A percentile compares a stretch with the other conserved stretches of the same genome.
Conservation (phyloP, 441 rosid species). For the Eruca vesicaria region DNA sequence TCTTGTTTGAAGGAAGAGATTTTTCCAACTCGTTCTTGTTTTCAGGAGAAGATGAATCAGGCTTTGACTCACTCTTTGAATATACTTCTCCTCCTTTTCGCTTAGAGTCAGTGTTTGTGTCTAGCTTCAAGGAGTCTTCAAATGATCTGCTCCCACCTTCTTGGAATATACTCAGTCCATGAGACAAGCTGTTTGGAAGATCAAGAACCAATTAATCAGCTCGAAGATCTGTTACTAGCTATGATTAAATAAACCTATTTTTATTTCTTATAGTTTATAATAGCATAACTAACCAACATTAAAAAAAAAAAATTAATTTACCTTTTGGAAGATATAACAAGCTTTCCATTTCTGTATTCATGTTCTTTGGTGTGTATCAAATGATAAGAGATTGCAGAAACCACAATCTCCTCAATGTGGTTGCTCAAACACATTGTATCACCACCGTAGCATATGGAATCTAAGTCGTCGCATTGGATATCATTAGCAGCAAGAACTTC, state of each 20-base stretch:
- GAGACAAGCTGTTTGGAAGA: conserved; percentile 69
- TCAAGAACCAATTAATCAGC: background rate
- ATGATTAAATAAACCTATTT: too few relatives aligned
- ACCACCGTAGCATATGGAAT: conserved; percentile 64
- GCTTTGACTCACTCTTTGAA: conserved; percentile 57
- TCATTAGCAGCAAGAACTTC: conserved; percentile 89
- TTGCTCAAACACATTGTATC: conserved; percentile 69
- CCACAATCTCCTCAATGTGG: conserved; percentile 75
- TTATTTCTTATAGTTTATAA: background rate
- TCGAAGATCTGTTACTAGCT: too few relatives aligned
- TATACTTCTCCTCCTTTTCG: conserved; percentile 42
- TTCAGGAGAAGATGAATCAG: conserved; percentile 47
- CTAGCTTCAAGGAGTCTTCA: conserved; percentile 61
- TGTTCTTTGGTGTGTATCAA: conserved; percentile 66
- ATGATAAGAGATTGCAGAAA: conserved; percentile 79
- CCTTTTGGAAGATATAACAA: conserved; percentile 79
- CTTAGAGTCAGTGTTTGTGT: conserved; percentile 66
- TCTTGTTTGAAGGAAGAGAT: conserved; percentile 51
- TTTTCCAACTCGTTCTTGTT: conserved; percentile 54
- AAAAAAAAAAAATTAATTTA: background rate
- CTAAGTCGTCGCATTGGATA: conserved; percentile 76
- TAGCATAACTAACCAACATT: too few relatives aligned
- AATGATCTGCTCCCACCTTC: conserved; percentile 59
- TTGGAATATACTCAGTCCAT: conserved; percentile 81
- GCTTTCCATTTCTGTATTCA: conserved; percentile 88